phyloP scores from a whole-genome alignment of 352 stramenopile species.

The Phytopythium delawarense region DNA sequence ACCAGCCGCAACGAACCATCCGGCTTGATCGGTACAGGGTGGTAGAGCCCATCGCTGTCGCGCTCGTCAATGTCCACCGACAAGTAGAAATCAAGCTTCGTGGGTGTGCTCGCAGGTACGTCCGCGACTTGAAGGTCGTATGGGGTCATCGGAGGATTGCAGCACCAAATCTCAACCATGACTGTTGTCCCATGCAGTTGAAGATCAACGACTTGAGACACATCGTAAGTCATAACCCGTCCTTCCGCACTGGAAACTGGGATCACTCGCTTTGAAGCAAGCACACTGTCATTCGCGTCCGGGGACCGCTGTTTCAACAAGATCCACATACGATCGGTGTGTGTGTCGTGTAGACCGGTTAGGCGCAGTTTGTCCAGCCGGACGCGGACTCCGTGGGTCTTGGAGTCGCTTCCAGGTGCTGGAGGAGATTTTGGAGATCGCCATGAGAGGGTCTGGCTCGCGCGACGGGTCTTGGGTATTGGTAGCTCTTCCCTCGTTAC shows the following conservation, averaged over 20 bases:
- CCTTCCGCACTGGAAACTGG: background rate
- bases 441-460: background rate
- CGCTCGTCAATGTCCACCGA: constrained; percentile 77
- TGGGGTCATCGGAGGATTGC: background rate
- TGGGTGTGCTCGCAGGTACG: background rate
- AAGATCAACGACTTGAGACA: background rate
- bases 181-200: background rate
- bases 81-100: constrained; percentile 48
- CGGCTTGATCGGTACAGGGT: constrained; percentile 57
- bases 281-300: background rate
- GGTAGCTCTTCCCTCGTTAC: background rate
- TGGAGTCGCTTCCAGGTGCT: background rate
- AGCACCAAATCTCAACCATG: background rate
- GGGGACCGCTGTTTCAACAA: background rate
- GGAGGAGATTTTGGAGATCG: background rate
- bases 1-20: constrained; percentile 65
- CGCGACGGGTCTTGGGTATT: background rate
- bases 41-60: constrained; percentile 58
- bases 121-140: background rate
- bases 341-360: background rate
- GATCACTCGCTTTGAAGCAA: background rate
- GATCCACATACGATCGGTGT: background rate
- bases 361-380: background rate
- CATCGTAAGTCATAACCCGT: background rate
- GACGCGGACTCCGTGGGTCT: background rate